A percentile compares a stretch with the other conserved stretches of the same genome.
These are phyloP conservation scores for Alnus rubra DNA, from an alignment of 306 rosid genomes.

Conservation along the genomic window DNA sequence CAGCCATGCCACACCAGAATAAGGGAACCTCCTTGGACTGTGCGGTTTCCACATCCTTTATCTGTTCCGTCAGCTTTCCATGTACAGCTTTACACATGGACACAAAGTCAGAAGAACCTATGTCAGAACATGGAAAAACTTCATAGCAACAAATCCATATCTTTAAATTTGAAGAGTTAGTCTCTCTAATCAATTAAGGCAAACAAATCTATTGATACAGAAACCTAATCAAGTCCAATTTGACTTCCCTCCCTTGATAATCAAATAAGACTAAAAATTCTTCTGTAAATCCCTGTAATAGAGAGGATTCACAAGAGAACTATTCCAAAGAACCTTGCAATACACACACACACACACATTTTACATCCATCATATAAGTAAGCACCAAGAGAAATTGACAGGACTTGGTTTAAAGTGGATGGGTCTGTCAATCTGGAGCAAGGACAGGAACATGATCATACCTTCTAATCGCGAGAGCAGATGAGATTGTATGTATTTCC, in stretches of 20 bases:
- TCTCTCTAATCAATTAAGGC: neutral
- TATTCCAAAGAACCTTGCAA: neutral
- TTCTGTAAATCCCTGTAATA: neutral
- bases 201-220: neutral
- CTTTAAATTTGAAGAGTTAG: neutral
- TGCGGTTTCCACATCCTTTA: slow-evolving; percentile 64
- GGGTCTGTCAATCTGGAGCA: slow-evolving; percentile 9
- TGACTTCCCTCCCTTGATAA: neutral
- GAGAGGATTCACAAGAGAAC: neutral
- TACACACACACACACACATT: neutral
- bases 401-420: neutral
- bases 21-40: slow-evolving; percentile 75
- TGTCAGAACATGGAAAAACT: neutral
- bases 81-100: slow-evolving; percentile 53
- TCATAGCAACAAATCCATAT: neutral
- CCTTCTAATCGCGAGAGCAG: slow-evolving; percentile 79
- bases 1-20: slow-evolving; percentile 91
- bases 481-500: slow-evolving; percentile 90
- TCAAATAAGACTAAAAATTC: neutral
- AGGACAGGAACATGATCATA: slow-evolving; percentile 30
- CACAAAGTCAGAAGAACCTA: slow-evolving; percentile 4
- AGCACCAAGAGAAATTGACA: slow-evolving; percentile 8
- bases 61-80: slow-evolving; percentile 59
- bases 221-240: neutral
- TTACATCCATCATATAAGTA: neutral